Base-by-base conservation (phyloP, 2,329 filamentous ascomycete species). In the Colletotrichum camelliae region DNA sequence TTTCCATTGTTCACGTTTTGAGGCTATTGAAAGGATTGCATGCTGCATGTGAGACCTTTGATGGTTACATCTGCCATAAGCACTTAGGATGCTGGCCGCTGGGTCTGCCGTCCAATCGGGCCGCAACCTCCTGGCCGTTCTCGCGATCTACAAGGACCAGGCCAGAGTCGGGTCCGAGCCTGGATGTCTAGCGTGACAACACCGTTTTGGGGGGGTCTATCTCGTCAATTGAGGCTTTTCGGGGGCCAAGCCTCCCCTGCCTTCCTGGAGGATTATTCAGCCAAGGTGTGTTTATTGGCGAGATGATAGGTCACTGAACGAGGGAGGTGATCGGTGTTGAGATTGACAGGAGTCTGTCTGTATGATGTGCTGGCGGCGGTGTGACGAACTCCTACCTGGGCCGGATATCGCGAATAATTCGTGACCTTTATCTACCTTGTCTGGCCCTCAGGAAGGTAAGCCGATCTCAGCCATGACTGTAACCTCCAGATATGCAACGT, bases 1-100 rank as follows among this genome's bases (percentile, higher is more conserved):
- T 55, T 55, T 8, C 21, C 43, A 13, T 52, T 52, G n/a, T 67
- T 3, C 37, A 7, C 16, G 18, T 5, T 62, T 37, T 31, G 31
- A 61, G 37, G 24, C 37, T 24, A 43, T 70, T 21, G 35, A 70
- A 31, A 75, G 72, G 39, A 57, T 61, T 27, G 61, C 61, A 21
- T 10, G 62, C 64, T 75, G 74, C 74, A 74, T 31, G 72, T 75
- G 48, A 68, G 74, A 65, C 58, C 72, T 55, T 37, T 37, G 61
- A 43, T n/a, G 74, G 62, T 75, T 69, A 60, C 70, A 75, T 75
- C 70, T 72, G 70, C 64, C 70, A 73, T 75, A 75, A 75, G 74
- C 74, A 69, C 74, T 75, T 75, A 58, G 48, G 21, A 27, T n/a
- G 58, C 43, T 29, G 43, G 57, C 69, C 15, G 35, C 24, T 67